A percentile compares a stretch with the other conserved stretches of the same genome.
These are phyloP conservation scores for Hagleromyces aurorensis DNA, from an alignment of 805 yeast species.

Conservation along the genomic window DNA sequence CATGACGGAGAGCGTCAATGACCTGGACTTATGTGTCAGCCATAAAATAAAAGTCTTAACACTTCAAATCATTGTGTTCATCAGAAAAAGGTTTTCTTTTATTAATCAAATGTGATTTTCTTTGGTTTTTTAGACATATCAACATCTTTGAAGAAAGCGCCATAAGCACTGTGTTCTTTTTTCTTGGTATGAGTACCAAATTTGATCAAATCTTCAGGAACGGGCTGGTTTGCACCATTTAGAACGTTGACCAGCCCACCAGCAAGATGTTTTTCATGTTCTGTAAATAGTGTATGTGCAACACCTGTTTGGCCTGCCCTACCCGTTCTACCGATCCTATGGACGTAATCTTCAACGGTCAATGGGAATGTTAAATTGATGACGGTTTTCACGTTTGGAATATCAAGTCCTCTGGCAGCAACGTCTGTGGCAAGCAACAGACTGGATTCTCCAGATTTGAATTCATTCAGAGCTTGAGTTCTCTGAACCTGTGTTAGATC, in stretches of 20 bases:
- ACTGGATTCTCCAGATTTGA: slow-evolving; percentile 71
- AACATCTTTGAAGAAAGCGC: slow-evolving; percentile 92
- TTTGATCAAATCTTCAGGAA: slow-evolving; percentile 88
- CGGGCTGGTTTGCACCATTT: slow-evolving; percentile 89
- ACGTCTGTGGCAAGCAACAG: slow-evolving; percentile 94
- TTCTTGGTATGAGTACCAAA: slow-evolving; percentile 97
- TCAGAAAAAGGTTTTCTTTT: no score
- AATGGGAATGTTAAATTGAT: slow-evolving; percentile 93
- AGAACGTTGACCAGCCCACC: slow-evolving; percentile 91
- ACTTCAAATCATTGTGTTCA: no score
- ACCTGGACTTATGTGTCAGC: no score
- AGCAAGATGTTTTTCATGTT: slow-evolving; percentile 90
- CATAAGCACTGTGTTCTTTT: slow-evolving; percentile 96
- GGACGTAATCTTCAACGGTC: slow-evolving; percentile 94
- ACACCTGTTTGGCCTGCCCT: slow-evolving; percentile 94
- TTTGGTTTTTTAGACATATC: slow-evolving; percentile 79
- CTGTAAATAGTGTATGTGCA: slow-evolving; percentile 94
- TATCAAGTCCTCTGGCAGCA: slow-evolving; percentile 96
- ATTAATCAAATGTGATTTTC: slow-evolving; percentile 73
- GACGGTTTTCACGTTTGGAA: slow-evolving; percentile 93
- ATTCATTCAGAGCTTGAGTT: slow-evolving; percentile 74
- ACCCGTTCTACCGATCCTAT: slow-evolving; percentile 96
- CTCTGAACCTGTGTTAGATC: slow-evolving; percentile 90
- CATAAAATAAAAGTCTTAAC: no score
- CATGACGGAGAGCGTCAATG: no score